Evolutionary conservation across 495 filamentous ascomycete species (phyloP), one percentile per base, ranked within the genome.

Genomic region (Podospora comata): DNA sequence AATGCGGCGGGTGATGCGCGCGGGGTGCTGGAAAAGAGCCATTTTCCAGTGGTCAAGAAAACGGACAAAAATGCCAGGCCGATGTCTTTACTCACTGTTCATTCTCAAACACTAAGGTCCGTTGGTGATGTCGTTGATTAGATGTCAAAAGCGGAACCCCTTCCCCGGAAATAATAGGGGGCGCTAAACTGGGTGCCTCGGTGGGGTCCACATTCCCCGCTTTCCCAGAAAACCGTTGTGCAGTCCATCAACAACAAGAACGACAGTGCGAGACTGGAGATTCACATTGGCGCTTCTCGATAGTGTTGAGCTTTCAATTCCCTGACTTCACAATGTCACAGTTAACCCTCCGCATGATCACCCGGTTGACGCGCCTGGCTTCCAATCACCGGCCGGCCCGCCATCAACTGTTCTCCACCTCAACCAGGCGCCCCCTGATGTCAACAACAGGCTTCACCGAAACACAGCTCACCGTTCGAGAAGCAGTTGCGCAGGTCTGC

Each of bases 381-480:
- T 13, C 9, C 39, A 48, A 5, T 3, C 39, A 48, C 39, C 39
- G 39, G 39, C 39, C 15, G 39, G 39, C 39, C 39, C 39, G 15
- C 13, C 39, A 11, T 48, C 32, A 32, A 18, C 60, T 5, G 23
- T 78, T 78, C 64, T 76, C 75, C 20, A 69, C 69, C 2, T 75
- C 75, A 4, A 32, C 75, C 28, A 68, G 30, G 26, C 73, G 71
- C 9, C 68, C 71, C 0, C 78, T 92, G 48, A 92, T 94, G 91
- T 89, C 91, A 66, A 85, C 83, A 56, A 86, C 86, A 4, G 88
- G 89, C 32, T 93, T 94, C 77, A 88, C 86, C 3, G 85, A 90
- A 63, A 87, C 88, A 48, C 89, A 93, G 71, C 73, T 93, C 59
- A 87, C 84, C 57, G 89, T 93, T 18, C 85, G 89, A 65, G 90